Conservation (phyloP, 2,329 filamentous ascomycete species). For the Pestalotiopsis sp. region DNA sequence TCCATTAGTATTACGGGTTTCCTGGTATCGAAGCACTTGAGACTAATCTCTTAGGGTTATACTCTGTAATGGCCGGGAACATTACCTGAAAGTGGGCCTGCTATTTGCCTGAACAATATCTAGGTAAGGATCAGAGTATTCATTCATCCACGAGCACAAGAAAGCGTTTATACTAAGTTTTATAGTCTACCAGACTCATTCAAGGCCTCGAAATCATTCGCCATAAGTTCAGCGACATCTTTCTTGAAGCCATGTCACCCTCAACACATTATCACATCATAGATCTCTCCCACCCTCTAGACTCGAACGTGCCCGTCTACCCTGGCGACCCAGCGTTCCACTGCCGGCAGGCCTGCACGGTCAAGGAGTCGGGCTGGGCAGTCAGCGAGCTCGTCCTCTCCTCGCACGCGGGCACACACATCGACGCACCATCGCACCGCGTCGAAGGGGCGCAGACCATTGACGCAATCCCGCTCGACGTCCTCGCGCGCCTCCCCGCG, state of each 20-base stretch:
- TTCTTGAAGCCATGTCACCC: not conserved
- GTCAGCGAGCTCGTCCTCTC: constrained; percentile 3
- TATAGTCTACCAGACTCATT: not conserved
- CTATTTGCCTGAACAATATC: no score
- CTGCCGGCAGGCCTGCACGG: not conserved
- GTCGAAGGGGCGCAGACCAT: not conserved
- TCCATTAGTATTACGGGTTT: no score
- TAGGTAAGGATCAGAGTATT: no score
- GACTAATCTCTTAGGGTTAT: no score
- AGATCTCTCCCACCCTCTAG: constrained; percentile 1
- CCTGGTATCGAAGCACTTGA: no score
- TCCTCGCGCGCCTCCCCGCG: not conserved
- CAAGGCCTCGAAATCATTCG: not conserved
- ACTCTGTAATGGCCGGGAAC: no score
- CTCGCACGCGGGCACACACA: constrained; percentile 3
- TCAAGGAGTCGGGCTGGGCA: not conserved
- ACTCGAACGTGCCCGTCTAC: not conserved
- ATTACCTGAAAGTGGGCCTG: no score
- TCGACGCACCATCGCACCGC: constrained; percentile 3
- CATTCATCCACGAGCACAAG: no score
- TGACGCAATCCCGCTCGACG: not conserved
- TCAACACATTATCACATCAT: not conserved
- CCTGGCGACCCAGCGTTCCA: constrained; percentile 7
- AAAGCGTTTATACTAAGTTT: no score
- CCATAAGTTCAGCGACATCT: not conserved